Evolutionary conservation across 352 stramenopile genomes (phyloP).

Genomic region (Elongisporangium prolatum): DNA sequence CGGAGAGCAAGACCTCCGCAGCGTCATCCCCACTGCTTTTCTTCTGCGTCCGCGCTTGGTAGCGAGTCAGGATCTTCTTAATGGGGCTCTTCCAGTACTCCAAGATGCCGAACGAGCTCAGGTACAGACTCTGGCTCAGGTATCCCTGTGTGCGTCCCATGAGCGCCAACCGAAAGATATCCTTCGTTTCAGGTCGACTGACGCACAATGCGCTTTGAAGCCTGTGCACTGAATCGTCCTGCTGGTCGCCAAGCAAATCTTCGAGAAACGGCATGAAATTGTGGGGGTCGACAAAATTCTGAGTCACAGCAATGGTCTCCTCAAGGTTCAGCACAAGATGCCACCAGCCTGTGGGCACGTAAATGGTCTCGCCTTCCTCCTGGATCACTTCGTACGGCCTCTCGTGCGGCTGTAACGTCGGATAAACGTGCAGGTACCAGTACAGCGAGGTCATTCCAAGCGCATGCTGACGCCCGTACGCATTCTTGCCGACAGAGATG

Average conservation of each 20-base stretch:
- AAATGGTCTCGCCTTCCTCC: conserved; percentile 94
- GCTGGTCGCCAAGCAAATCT: conserved; percentile 56
- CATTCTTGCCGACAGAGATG: conserved; percentile 51
- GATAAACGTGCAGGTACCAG: conserved; percentile 86
- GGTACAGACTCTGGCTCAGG: conserved; percentile 55
- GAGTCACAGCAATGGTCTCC: conserved; percentile 92
- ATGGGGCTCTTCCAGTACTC: conserved; percentile 56
- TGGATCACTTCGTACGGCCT: conserved; percentile 85
- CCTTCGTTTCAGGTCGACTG: conserved; percentile 47
- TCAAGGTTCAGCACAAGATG: conserved; percentile 96
- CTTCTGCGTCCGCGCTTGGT: conserved; percentile 17
- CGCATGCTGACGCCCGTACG: conserved; percentile 44
- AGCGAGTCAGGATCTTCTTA: conserved; percentile 49
- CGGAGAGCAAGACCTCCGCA: background rate
- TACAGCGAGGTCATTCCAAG: conserved; percentile 77
- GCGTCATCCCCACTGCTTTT: conserved; percentile 7
- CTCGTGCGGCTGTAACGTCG: conserved; percentile 62
- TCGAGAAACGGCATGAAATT: conserved; percentile 73
- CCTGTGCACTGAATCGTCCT: conserved; percentile 49
- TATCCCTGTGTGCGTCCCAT: conserved; percentile 56
- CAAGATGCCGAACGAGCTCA: conserved; percentile 48
- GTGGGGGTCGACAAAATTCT: conserved; percentile 93
- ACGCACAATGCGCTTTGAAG: conserved; percentile 48
- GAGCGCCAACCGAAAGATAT: conserved; percentile 61
- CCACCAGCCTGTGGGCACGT: conserved; percentile 97